A percentile compares a stretch with the other conserved stretches of the same genome.
Evolutionary conservation across 768 basidiomycete species (phyloP).

Genomic region (Fomitopsis pulvina): DNA sequence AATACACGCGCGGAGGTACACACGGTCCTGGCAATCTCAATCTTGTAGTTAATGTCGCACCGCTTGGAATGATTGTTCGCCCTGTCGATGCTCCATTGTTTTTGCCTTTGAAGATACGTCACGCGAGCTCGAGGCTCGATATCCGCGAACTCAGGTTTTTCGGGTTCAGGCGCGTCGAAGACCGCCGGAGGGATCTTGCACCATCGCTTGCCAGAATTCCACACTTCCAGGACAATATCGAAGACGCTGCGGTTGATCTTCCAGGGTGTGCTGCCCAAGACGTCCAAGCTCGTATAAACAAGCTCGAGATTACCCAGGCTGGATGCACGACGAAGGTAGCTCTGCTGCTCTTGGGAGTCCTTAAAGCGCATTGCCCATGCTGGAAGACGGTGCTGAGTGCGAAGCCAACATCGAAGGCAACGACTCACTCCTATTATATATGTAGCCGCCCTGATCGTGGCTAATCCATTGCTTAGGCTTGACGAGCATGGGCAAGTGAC

Average conservation of each 20-base stretch:
- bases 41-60: slow-evolving; percentile 92
- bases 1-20: slow-evolving; percentile 31
- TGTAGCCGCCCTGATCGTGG: slow-evolving; percentile 75
- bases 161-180: slow-evolving; percentile 60
- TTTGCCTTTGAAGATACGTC: slow-evolving; percentile 50
- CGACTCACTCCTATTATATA: slow-evolving; percentile 65
- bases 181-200: slow-evolving; percentile 79
- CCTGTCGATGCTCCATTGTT: slow-evolving; percentile 47
- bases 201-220: slow-evolving; percentile 81
- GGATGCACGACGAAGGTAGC: slow-evolving; percentile 72
- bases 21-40: slow-evolving; percentile 91
- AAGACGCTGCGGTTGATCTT: slow-evolving; percentile 67
- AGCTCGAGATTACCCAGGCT: slow-evolving; percentile 71
- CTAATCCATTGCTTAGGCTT: slow-evolving; percentile 84
- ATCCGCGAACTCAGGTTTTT: slow-evolving; percentile 39
- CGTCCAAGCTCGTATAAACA: slow-evolving; percentile 85
- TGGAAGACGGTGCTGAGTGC: slow-evolving; percentile 20
- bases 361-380: slow-evolving; percentile 88
- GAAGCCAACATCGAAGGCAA: neutral
- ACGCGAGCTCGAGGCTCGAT: slow-evolving; percentile 50
- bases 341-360: slow-evolving; percentile 77
- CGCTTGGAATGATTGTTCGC: slow-evolving; percentile 86
- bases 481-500: slow-evolving; percentile 93
- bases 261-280: slow-evolving; percentile 89
- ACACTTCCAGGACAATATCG: slow-evolving; percentile 49